Conservation (phyloP, 2,329 filamentous ascomycete species). For the Coleophoma cylindrospora region DNA sequence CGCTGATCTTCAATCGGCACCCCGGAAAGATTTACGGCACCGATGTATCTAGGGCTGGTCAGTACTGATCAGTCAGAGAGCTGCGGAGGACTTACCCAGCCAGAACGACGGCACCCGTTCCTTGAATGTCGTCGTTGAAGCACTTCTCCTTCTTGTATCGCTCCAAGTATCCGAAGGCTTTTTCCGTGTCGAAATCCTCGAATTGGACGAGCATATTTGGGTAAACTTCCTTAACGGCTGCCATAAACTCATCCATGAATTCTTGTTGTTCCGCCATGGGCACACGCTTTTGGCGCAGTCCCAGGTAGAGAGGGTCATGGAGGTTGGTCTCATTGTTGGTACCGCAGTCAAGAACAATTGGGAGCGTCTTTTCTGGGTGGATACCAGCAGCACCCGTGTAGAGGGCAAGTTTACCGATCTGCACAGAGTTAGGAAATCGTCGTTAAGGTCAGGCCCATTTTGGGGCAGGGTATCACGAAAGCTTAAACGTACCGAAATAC, state of each 20-base stretch:
- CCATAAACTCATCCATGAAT: slow-evolving; percentile 98
- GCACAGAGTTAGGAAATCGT: slow-evolving; percentile 1
- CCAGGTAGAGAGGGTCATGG: slow-evolving; percentile 77
- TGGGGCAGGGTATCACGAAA: not conserved
- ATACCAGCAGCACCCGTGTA: slow-evolving; percentile 97
- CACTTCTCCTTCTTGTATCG: slow-evolving; percentile 90
- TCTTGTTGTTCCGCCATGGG: slow-evolving; percentile 74
- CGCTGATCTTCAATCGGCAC: slow-evolving; percentile 85
- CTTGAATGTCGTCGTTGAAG: slow-evolving; percentile 99
- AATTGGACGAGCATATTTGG: slow-evolving; percentile 76
- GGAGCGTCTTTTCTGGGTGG: slow-evolving; percentile 77
- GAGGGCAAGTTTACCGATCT: slow-evolving; percentile 88
- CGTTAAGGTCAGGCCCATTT: too few species aligned
- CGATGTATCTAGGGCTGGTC: slow-evolving; percentile 44
- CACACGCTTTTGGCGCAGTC: slow-evolving; percentile 78
- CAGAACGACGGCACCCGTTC: slow-evolving; percentile 91
- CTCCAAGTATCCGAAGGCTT: slow-evolving; percentile 88
- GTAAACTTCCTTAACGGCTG: slow-evolving; percentile 71
- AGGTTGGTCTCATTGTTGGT: slow-evolving; percentile 64
- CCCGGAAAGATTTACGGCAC: slow-evolving; percentile 76
- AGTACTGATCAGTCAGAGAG: too few species aligned
- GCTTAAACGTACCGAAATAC: slow-evolving; percentile 69
- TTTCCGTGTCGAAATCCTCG: slow-evolving; percentile 91
- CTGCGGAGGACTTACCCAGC: slow-evolving; percentile 54
- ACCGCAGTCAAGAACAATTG: slow-evolving; percentile 63